Evolutionary conservation across 305 asterid genomes (phyloP), one percentile per base, ranked within the genome.

Genomic region (Fraxinus sp.): DNA sequence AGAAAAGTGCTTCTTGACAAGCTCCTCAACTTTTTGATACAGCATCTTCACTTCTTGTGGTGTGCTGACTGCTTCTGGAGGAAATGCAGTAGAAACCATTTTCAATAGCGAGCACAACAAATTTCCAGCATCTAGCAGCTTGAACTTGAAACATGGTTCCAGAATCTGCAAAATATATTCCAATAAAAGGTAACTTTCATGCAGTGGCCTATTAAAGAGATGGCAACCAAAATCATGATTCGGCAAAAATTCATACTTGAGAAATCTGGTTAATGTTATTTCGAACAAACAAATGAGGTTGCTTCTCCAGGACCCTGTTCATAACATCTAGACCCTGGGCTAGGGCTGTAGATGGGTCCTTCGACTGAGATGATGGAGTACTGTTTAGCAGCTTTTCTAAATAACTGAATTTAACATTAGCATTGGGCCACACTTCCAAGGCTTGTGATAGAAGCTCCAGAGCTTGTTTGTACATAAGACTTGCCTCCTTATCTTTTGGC

Each of bases 371-470:
- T 77, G 99, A 96, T 35, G 97, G 97, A 81, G 96, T 89, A 88
- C 97, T 92, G 86, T 93, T 91, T 62, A 97, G 97, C 87, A 97
- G 92, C 94, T 97, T 97, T 90, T 97, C 99, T 88, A 97, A 86
- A 89, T 97, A 97, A 93, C 94, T 97, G 86, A 97, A 97, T 86
- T 97, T 97, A 83, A 97, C 99, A 89, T 97, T 97, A 64, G 99
- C 99, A 91, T 88, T 93, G 77, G 99, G 97, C 99, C 99, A 97
- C 90, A 97, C 99, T 86, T 97, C 99, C 94, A 97, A 88, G 82
- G 99, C 99, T 84, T 92, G 96, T 79, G 99, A 93, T 72, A 97
- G 89, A 86, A 97, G 98, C 87, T 95, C 99, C 88, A 97, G 84
- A 79, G 99, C 98, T 91, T 97, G 99, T 86, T 93, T 93, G 90